phyloP scores from a whole-genome alignment of 2,329 filamentous ascomycete genomes.

The Fusarium subtropicale region DNA sequence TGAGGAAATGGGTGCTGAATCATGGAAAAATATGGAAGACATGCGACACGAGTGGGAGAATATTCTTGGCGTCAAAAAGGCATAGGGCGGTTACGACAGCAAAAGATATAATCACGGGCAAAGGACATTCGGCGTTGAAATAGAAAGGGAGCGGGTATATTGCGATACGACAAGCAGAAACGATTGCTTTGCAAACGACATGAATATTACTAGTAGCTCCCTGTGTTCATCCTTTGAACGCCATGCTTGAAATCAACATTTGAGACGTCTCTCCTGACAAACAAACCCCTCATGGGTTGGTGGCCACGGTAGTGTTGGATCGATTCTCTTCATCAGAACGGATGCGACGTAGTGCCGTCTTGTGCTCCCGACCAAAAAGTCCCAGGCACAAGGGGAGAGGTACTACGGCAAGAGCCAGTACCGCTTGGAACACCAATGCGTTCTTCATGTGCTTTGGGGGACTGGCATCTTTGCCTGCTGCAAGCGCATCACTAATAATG shows the following conservation, averaged over 20 bases:
- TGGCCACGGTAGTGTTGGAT: slow-evolving; percentile 35
- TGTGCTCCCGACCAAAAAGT: slow-evolving; percentile 70
- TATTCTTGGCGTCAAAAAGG: slow-evolving; percentile 40
- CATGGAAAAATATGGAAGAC: slow-evolving; percentile 78
- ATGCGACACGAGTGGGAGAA: slow-evolving; percentile 75
- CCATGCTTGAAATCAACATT: background rate
- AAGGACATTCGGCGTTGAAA: slow-evolving; percentile 7
- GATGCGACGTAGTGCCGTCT: slow-evolving; percentile 63
- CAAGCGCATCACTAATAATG: slow-evolving; percentile 81
- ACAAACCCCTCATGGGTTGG: slow-evolving; percentile 28
- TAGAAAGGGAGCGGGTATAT: slow-evolving; percentile 41
- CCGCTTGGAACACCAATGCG: slow-evolving; percentile 82
- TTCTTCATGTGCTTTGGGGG: slow-evolving; percentile 79
- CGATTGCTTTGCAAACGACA: slow-evolving; percentile 9
- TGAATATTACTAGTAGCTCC: slow-evolving; percentile 20
- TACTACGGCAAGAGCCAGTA: slow-evolving; percentile 72
- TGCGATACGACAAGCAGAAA: slow-evolving; percentile 36
- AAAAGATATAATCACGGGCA: slow-evolving; percentile 2
- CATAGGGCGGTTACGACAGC: background rate
- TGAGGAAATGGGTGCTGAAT: slow-evolving; percentile 68
- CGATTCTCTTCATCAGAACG: slow-evolving; percentile 55
- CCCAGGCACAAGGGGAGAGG: slow-evolving; percentile 78
- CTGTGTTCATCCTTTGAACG: background rate
- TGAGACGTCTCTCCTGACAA: background rate
- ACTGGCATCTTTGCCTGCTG: slow-evolving; percentile 60